phyloP scores from a whole-genome alignment of 1,284 basidiomycete genomes.

The Austroboletus niveus region DNA sequence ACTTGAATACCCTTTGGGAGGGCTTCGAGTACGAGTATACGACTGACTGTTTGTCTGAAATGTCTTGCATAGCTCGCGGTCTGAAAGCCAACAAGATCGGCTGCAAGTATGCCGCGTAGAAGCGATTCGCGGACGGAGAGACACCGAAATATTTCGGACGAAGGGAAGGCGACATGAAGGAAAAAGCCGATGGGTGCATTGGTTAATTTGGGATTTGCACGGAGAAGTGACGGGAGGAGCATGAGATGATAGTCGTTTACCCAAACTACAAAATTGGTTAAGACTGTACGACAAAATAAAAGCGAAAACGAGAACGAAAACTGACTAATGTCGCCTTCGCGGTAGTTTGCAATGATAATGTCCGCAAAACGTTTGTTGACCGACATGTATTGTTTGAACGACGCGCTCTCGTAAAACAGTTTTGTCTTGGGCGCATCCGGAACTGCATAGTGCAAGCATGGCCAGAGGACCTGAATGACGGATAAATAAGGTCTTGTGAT shows the following conservation, averaged over 20 bases:
- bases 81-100: slow-evolving; percentile 79
- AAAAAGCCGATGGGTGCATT: slow-evolving; percentile 83
- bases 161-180: slow-evolving; percentile 87
- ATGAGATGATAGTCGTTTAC: slow-evolving; percentile 88
- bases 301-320: background rate
- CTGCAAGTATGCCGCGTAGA: slow-evolving; percentile 72
- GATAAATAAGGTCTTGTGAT: background rate
- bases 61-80: slow-evolving; percentile 79
- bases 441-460: slow-evolving; percentile 82
- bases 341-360: slow-evolving; percentile 68
- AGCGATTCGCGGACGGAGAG: slow-evolving; percentile 67
- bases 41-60: slow-evolving; percentile 80
- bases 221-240: slow-evolving; percentile 77
- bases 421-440: slow-evolving; percentile 85
- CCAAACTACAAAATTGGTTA: slow-evolving; percentile 46
- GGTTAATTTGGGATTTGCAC: slow-evolving; percentile 43
- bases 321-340: slow-evolving; percentile 77
- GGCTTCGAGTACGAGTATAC: slow-evolving; percentile 79
- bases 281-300: background rate
- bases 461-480: slow-evolving; percentile 69
- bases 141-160: slow-evolving; percentile 86
- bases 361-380: slow-evolving; percentile 86
- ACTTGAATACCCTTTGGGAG: slow-evolving; percentile 82
- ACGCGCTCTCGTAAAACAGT: slow-evolving; percentile 75
- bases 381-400: slow-evolving; percentile 76